Evolutionary conservation across 805 yeast genomes (phyloP), one percentile per base, ranked within the genome.

Genomic region (Wickerhamiella siamensis): DNA sequence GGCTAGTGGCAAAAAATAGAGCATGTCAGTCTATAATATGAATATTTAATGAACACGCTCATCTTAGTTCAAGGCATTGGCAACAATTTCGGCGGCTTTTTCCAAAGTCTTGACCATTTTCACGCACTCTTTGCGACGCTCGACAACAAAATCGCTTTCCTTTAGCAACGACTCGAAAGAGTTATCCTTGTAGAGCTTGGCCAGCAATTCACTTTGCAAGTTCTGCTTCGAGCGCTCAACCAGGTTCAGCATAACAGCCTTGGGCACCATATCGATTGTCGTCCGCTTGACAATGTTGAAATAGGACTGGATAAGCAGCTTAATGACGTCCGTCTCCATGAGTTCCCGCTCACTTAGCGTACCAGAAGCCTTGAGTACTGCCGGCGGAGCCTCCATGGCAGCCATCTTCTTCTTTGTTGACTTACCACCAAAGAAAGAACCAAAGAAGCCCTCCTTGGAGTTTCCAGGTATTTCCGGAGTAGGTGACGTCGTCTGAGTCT

Each of bases 361-460:
- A 39, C 96, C 95, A 17, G 88, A 76, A 6, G 97, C 97, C 61
- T 87, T 80, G 56, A 88, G 74, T 4, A 86, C 87, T 29, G 94
- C 76, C 33, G 98, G 98, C 39, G 98, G 98, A 2, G 97, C 88
- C 63, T 88, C 98, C 88, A 88, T 82, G 16, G 83, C 77, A 22
- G 93, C 96, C 54, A 87, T 70, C 64, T 91, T 79, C 72, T 87
- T 87, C 66, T 87, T 91, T 12, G 43, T 38, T 27, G 47, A 37
- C 64, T 86, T 87, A 4, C 88, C 74, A 8, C 87, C 75, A 64
- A 91, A 91, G 59, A 91, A 88, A 0, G 95, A 94, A 42, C 96
- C 95, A 61, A 91, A 91, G 65, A 88, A 91, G 4, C 96, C 94
- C 14, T 52, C 58, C 38, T 61, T 59, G 4, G 59, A 47, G 4